Conservation (phyloP, 768 basidiomycete species). For the Rhodotorula graminis region DNA sequence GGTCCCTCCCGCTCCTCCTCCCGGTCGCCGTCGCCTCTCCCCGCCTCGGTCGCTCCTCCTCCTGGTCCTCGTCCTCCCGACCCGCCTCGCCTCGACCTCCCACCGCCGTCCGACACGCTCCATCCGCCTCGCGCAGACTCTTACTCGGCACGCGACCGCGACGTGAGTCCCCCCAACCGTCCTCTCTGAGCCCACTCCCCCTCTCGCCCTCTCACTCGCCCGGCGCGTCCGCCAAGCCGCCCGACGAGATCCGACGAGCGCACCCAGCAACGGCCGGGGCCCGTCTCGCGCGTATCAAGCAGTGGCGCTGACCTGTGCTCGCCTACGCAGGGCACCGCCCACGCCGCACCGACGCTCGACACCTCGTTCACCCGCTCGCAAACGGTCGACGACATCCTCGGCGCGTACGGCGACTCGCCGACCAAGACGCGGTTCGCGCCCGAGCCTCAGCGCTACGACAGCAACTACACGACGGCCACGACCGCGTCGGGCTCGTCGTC, state of each 20-base stretch:
- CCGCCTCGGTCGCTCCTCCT: not conserved
- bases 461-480: slow-evolving; percentile 1
- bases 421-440: slow-evolving; percentile 12
- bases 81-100: too few relatives aligned
- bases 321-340: not conserved
- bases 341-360: not conserved
- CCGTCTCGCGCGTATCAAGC: too few relatives aligned
- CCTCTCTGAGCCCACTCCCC: too few relatives aligned
- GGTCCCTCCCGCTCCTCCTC: not conserved
- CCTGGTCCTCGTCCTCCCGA: not conserved
- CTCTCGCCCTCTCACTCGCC: too few relatives aligned
- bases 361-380: not conserved
- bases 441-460: slow-evolving; percentile 10
- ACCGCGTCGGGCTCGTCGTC: not conserved
- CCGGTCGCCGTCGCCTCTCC: not conserved
- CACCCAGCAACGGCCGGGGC: too few relatives aligned
- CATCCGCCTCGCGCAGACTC: not conserved
- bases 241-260: too few relatives aligned
- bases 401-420: slow-evolving; percentile 32
- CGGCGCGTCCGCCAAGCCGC: too few relatives aligned
- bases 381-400: slow-evolving; percentile 22
- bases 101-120: not conserved
- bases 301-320: not conserved
- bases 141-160: too few relatives aligned
- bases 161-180: too few relatives aligned